Evolutionary conservation across 441 rosid genomes (phyloP), one percentile per base, ranked within the genome.

Genomic region (Gossypium trilobum): DNA sequence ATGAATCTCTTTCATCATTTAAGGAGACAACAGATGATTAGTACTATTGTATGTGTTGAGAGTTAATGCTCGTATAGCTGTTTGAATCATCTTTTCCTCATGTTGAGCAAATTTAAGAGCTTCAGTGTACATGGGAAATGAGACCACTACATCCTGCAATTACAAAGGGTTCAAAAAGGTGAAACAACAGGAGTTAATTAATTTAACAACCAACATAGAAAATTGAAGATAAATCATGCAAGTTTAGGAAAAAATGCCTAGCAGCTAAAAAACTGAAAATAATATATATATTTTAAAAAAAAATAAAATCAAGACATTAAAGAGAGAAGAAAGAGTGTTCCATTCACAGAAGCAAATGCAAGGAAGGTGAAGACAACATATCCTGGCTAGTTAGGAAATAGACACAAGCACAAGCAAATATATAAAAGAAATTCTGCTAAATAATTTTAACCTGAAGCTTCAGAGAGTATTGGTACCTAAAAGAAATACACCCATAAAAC

Each of bases 51-150:
- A 88, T 68, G 87, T 80, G 54, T 81, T 87, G 74, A 90, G 91
- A 56, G 87, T 82, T 73, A 90, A 84, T 76, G 92, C 92, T 64
- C 85, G 91, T 70, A 90, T 86, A 81, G 91, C 95, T 58, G 87
- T 83, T 85, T 82, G 92, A 69, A 90, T 88, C 95, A 90, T 88
- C 85, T 85, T 90, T 82, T 88, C 95, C 75, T 85, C 85, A 74
- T 83, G 87, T 67, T 80, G 82, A 70, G 89, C 80, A 85, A 90
- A 88, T 82, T 85, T 88, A 73, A 87, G 84, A 63, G 92, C 90
- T 75, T 84, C 90, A 63, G 75, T 80, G 63, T 90, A 90, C 70
- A 87, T 39, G 36, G 90, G 91, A 78, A 90, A 90, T 61, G 95
- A 83, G 51, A 86, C 77, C 50, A 84, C 89, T 74, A 39, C 71